These are phyloP conservation scores for Cytospora chrysosperma DNA, from an alignment of 2,329 filamentous ascomycete species.

Conservation along the genomic window DNA sequence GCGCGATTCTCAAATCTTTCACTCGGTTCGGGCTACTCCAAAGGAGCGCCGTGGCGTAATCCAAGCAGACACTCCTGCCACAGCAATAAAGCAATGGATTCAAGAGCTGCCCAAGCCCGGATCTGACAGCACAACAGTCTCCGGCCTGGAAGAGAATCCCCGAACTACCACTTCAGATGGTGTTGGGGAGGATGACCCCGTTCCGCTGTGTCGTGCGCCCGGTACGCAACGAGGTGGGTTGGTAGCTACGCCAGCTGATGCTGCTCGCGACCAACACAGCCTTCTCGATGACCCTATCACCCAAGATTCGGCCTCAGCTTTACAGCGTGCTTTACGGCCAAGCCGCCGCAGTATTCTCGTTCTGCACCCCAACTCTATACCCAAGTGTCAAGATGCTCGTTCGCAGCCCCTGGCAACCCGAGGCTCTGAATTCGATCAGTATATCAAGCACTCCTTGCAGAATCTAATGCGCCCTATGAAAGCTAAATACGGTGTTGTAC, in stretches of 20 bases:
- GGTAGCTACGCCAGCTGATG: background rate
- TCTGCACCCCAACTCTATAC: background rate
- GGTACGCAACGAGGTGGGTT: background rate
- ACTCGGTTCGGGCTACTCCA: background rate
- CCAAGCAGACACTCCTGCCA: background rate
- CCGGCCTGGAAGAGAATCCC: background rate
- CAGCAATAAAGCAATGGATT: background rate
- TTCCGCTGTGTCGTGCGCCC: background rate
- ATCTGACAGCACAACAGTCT: background rate
- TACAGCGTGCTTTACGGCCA: constrained; percentile 7
- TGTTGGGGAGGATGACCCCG: background rate
- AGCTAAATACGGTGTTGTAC: constrained; percentile 22
- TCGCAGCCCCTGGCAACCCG: background rate
- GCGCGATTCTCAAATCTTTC: constrained; percentile 22
- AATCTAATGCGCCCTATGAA: constrained; percentile 10
- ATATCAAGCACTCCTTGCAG: background rate
- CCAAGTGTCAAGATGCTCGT: background rate
- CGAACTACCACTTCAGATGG: background rate
- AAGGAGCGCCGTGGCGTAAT: background rate
- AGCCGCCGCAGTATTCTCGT: background rate
- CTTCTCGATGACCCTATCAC: constrained; percentile 1
- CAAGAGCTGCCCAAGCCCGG: background rate
- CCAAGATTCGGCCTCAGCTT: background rate
- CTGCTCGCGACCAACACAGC: constrained; percentile 1
- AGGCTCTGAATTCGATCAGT: background rate